Base-by-base conservation (phyloP, 495 filamentous ascomycete genomes). In the Aspergillus nanangensis region DNA sequence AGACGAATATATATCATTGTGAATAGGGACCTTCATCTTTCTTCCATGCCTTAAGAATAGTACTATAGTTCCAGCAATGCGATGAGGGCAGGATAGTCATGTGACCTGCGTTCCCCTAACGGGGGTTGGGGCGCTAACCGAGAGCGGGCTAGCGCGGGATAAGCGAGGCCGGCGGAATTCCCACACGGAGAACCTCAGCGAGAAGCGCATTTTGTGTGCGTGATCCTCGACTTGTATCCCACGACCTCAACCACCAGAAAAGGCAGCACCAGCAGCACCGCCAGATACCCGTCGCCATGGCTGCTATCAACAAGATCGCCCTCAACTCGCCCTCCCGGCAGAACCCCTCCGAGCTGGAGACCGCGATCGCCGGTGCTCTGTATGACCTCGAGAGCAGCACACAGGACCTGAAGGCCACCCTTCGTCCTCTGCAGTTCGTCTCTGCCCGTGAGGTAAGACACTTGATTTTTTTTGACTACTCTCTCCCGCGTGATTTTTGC, bases 381-480 rank as follows among this genome's bases (percentile, higher is more conserved):
- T 94, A 85, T 77, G 93, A 98, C 58, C 84, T 98, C 67, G 93
- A 98, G 87, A 88, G 82, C 77, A 95, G 95, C 82, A 95, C 90
- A 65, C 73, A 87, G 65, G 93, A 98, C 74, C 87, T 98, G 77
- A 93, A 88, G 86, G 78, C 76, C 63, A 81, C 88, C 45, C 84
- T 98, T 65, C 81, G 93, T 56, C 94, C 93, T 65, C 81, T 98
- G 69, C 93, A 97, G 81, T 94, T 98, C 78, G 84, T 87, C 64
- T 92, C 86, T 71, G 93, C 93, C 66, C 87, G 88, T 68, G 93
- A 98, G 91, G 93, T 98, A 83, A 85, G 88, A 29, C 25, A 7
- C 25, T 11, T 11, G 5, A 29, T 5, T 11, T 29, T 29, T n/a
- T n/a, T n/a, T n/a, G n/a, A n/a, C n/a, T n/a, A n/a, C n/a, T n/a